Base-by-base conservation (phyloP, 1,284 basidiomycete genomes). In the Leccinum subspadiceum region DNA sequence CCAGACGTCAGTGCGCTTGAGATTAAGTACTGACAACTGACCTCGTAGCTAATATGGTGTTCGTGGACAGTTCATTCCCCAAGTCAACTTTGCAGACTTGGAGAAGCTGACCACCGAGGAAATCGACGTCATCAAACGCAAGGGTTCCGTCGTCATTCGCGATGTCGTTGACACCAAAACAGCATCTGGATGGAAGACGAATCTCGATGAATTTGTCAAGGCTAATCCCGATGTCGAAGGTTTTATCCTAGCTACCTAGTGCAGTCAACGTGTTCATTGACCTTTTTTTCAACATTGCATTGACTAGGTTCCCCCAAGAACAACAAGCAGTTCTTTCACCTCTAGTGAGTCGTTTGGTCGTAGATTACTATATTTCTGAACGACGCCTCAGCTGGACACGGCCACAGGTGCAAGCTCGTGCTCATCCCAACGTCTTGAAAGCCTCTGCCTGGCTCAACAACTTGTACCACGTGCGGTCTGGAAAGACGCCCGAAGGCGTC, bases 371-470 rank as follows among this genome's bases (percentile, higher is more conserved):
- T 49, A 37, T 57, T 37, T 20, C 48, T 54, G 20, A 53, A 54
- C 55, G 29, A 12, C 29, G 13, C 52, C 37, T 7, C 53, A 89
- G 87, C 68, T 90, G 87, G 87, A 87, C 86, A 9, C 83, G 80
- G 61, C 76, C 87, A 2, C 88, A 90, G 71, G 82, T 90, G 29
- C 81, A 83, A 67, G 91, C 90, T 5, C 84, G 91, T 20, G 81
- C 87, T 4, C 89, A 93, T 67, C 87, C 89, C 1, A 87, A 90
- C 55, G 76, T 89, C n/a, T 75, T 93, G 9, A 81, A 80, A 15
- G 81, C 80, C 0, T 78, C 79, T 24, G 75, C 76, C 0, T 90
- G 84, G 84, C 75, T 90, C 29, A 90, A 89, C 72, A 81, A 83
- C 24, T 73, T 89, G 33, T 90, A 88, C 66, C 81, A 83, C 57